Base-by-base conservation (phyloP, 129 eudicot species). In the Flaveria ramosissima region DNA sequence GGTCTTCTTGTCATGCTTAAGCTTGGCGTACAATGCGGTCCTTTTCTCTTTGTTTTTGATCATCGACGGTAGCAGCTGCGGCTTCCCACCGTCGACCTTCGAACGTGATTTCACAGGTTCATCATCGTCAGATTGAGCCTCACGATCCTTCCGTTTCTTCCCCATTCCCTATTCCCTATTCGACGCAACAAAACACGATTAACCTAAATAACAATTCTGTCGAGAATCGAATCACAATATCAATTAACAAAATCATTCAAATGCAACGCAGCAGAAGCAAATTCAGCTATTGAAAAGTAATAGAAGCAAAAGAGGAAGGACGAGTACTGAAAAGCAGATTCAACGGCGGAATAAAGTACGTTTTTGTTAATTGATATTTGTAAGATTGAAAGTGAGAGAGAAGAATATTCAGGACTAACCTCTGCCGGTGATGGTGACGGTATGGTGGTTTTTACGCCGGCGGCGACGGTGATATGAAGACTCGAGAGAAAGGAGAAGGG, bases 21-120 rank as follows among this genome's bases (percentile, higher is more conserved):
- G 77, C 59, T 91, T 93, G 1, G 96, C 89, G 72, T 91, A 91
- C 36, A 90, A 78, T 1, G 87, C 93, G 2, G 92, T 74, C 36
- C 98, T 83, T 77, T 87, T 91, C 45, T 85, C 96, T 80, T 93
- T 93, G 82, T 93, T 93, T 79, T 93, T 93, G 14, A 93, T 91
- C 86, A 79, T 86, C 0, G 98, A 93, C 1, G 98, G 96, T 26
- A 82, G 82, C 80, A 84, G 21, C 63, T 70, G 71, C 52, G 85
- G 86, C 52, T 72, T 80, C 57, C 15, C 84, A 43, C 59, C 67
- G 70, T 67, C 82, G 5, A 13, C 23, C 20, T 52, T 80, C 7
- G 52, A 17, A 57, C 72, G 84, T 43, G 73, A 16, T 66, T 57
- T 80, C 27, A 9, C 23, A 10, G 63, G 9, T 42, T 74, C 84